Evolutionary conservation across 2,329 filamentous ascomycete species (phyloP).

Genomic region (Dothistroma septosporum): DNA sequence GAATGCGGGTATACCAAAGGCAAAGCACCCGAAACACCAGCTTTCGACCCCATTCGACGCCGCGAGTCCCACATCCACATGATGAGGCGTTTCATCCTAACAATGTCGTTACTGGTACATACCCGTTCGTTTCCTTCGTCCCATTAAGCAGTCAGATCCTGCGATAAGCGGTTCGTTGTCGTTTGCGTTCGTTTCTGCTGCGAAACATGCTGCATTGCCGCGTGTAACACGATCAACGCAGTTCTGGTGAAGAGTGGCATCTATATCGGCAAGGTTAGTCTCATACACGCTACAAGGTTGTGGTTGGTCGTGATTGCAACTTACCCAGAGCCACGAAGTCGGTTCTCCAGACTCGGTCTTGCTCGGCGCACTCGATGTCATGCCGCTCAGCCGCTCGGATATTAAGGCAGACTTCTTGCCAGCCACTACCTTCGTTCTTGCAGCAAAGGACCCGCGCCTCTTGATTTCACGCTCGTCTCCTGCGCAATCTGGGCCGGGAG

Average conservation of each 20-base stretch:
- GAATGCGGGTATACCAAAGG: neutral
- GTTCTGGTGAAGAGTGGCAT: neutral
- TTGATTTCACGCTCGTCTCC: no score
- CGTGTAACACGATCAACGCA: neutral
- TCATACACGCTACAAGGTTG: neutral
- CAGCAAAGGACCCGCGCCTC: no score
- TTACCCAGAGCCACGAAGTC: constrained; percentile 12
- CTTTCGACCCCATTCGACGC: neutral
- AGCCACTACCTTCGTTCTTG: neutral
- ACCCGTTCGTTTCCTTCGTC: neutral
- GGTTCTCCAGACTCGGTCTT: constrained; percentile 9
- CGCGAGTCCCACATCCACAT: neutral
- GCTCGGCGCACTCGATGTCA: constrained; percentile 2
- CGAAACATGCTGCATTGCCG: neutral
- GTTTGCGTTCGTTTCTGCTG: neutral
- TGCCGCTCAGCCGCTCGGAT: constrained; percentile 2
- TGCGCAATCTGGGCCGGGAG: neutral
- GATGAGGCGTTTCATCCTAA: neutral
- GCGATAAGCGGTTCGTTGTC: neutral
- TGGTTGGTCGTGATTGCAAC: neutral
- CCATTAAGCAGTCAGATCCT: neutral
- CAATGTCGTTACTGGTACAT: constrained; percentile 7
- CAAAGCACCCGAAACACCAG: neutral
- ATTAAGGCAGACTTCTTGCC: constrained; percentile 7
- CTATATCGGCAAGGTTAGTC: neutral